phyloP scores from a whole-genome alignment of 2,329 filamentous ascomycete species.

The Pseudomassariella vexata region DNA sequence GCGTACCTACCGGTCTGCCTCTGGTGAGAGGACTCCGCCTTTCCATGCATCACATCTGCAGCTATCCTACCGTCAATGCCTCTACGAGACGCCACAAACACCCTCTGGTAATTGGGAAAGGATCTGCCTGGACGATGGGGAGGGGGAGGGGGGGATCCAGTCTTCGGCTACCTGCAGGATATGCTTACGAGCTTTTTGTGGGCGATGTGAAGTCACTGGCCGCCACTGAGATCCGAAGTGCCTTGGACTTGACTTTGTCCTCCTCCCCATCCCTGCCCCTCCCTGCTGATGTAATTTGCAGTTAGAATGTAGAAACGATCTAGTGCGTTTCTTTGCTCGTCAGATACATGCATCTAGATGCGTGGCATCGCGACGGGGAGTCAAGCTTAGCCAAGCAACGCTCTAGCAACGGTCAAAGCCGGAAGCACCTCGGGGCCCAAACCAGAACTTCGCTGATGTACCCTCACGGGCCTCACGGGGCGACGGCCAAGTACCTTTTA shows the following conservation, averaged over 20 bases:
- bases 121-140: conserved; percentile 29
- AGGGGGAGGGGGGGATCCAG: conserved; percentile 27
- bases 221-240: conserved; percentile 19
- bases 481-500: too few species aligned
- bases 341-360: too few species aligned
- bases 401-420: conserved; percentile 1
- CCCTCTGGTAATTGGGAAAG: conserved; percentile 32
- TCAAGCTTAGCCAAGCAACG: neutral
- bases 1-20: conserved; percentile 9
- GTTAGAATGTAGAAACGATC: too few species aligned
- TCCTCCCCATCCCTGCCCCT: too few species aligned
- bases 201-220: conserved; percentile 24
- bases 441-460: conserved; percentile 16
- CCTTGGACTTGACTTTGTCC: too few species aligned
- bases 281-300: too few species aligned
- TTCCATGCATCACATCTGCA: conserved; percentile 40
- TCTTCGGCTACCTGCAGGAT: conserved; percentile 35
- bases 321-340: too few species aligned
- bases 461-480: too few species aligned
- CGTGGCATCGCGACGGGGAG: too few species aligned
- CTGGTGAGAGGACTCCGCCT: conserved; percentile 24
- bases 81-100: conserved; percentile 43
- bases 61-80: conserved; percentile 39
- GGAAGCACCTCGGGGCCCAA: conserved; percentile 17
- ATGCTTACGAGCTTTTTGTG: conserved; percentile 23